These are phyloP conservation scores for Sarcodon aspratus DNA, from an alignment of 768 basidiomycete species.

Conservation along the genomic window DNA sequence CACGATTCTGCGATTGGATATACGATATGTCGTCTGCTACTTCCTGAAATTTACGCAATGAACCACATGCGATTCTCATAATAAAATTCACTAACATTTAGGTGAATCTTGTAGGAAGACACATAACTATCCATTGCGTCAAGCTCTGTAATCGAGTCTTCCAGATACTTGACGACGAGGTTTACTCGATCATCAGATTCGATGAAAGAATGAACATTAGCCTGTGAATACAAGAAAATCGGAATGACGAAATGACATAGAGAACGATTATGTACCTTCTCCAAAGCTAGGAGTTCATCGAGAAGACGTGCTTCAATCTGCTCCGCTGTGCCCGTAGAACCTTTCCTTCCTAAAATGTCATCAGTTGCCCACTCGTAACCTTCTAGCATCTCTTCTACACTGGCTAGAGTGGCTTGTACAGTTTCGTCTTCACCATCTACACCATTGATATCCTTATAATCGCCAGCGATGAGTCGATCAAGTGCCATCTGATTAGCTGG, in stretches of 20 bases:
- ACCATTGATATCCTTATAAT: slow-evolving; percentile 28
- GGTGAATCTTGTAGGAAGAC: slow-evolving; percentile 90
- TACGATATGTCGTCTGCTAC: slow-evolving; percentile 91
- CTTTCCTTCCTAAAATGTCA: slow-evolving; percentile 55
- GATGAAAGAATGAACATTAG: slow-evolving; percentile 94
- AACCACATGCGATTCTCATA: background rate
- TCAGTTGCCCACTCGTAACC: slow-evolving; percentile 95
- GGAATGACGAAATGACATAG: background rate
- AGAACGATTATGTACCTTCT: slow-evolving; percentile 50
- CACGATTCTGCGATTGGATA: slow-evolving; percentile 94
- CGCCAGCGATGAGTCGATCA: slow-evolving; percentile 52
- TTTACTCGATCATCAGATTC: slow-evolving; percentile 90
- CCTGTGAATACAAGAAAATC: slow-evolving; percentile 33
- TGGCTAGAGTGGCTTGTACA: slow-evolving; percentile 73
- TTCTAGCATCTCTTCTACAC: slow-evolving; percentile 97
- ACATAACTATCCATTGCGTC: slow-evolving; percentile 85
- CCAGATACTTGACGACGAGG: slow-evolving; percentile 77
- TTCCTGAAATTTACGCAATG: slow-evolving; percentile 36
- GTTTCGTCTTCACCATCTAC: slow-evolving; percentile 48
- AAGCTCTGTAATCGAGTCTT: slow-evolving; percentile 80
- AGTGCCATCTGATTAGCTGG: slow-evolving; percentile 63
- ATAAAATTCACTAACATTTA: slow-evolving; percentile 54
- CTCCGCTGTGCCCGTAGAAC: slow-evolving; percentile 68
- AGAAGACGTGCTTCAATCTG: slow-evolving; percentile 83
- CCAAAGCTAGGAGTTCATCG: slow-evolving; percentile 86